phyloP scores from a whole-genome alignment of 768 basidiomycete genomes.

The Boletus rex-veris region DNA sequence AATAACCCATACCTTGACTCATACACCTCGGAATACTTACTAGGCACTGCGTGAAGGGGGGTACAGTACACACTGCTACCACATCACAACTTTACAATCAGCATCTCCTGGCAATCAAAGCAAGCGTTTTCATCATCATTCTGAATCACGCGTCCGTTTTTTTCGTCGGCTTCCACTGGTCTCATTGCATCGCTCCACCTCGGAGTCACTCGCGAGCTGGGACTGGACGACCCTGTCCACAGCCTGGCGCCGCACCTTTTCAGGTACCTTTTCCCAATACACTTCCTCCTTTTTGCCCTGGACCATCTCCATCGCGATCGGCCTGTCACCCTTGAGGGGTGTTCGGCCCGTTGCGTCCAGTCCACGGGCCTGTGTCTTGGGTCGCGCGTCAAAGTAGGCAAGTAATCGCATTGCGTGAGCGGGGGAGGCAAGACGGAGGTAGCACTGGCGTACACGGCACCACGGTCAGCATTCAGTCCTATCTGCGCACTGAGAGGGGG shows the following conservation, averaged over 20 bases:
- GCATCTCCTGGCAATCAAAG: too few species aligned
- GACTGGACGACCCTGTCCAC: constrained; percentile 42
- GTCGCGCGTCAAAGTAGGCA: constrained; percentile 38
- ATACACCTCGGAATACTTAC: too few species aligned
- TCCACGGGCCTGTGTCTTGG: constrained; percentile 44
- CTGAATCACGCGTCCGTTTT: constrained; percentile 15
- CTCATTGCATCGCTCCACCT: background rate
- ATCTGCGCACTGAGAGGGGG: background rate
- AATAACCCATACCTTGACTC: too few species aligned
- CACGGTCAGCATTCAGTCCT: background rate
- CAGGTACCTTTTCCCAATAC: constrained; percentile 80
- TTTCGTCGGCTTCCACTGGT: background rate
- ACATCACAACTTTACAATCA: too few species aligned
- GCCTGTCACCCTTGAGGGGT: constrained; percentile 13
- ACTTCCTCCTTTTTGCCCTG: constrained; percentile 61
- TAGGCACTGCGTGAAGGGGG: too few species aligned
- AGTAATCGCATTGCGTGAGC: constrained; percentile 44
- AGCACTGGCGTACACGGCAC: constrained; percentile 46
- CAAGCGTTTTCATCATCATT: too few species aligned
- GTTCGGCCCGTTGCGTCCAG: constrained; percentile 50
- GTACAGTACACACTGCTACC: too few species aligned
- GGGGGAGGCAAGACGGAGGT: constrained; percentile 62
- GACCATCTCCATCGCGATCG: constrained; percentile 54
- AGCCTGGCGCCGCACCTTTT: constrained; percentile 62
- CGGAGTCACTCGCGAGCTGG: background rate